phyloP scores from a whole-genome alignment of 1,139 yeast genomes.

The Saccharomyces hybrid region DNA sequence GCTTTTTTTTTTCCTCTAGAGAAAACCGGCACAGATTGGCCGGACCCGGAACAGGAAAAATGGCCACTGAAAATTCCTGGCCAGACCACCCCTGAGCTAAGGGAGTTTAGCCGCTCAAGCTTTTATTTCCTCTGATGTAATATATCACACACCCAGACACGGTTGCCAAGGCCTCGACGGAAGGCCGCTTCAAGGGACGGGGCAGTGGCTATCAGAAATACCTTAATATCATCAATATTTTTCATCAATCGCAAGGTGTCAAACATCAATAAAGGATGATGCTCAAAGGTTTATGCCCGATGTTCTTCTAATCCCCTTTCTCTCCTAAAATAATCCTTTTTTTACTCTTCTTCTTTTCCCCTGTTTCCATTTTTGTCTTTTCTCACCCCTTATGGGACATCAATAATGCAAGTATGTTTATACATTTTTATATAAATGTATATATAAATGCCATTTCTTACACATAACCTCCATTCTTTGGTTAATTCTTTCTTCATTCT shows the following conservation, averaged over 20 bases:
- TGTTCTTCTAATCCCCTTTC: neutral
- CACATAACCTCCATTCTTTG: neutral
- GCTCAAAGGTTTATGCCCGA: neutral
- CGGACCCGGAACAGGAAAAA: neutral
- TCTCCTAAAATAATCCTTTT: neutral
- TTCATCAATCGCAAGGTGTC: neutral
- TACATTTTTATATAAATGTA: neutral
- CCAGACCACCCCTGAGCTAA: neutral
- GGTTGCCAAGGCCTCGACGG: neutral
- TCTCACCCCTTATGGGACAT: neutral
- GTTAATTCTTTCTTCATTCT: neutral
- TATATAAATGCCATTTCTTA: neutral
- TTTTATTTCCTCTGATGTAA: neutral
- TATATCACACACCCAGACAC: neutral
- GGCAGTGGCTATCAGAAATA: neutral
- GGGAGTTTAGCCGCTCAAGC: constrained; percentile 1
- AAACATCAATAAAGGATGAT: neutral
- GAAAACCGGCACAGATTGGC: neutral
- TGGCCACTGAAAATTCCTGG: neutral
- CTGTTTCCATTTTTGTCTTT: neutral
- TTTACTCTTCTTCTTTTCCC: neutral
- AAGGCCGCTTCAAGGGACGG: neutral
- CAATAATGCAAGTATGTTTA: neutral
- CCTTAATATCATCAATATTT: neutral
- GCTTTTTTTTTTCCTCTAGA: neutral